A percentile compares a stretch with the other conserved stretches of the same genome.
phyloP scores from a whole-genome alignment of 2,329 filamentous ascomycete genomes.

The Blastomyces emzantsi region DNA sequence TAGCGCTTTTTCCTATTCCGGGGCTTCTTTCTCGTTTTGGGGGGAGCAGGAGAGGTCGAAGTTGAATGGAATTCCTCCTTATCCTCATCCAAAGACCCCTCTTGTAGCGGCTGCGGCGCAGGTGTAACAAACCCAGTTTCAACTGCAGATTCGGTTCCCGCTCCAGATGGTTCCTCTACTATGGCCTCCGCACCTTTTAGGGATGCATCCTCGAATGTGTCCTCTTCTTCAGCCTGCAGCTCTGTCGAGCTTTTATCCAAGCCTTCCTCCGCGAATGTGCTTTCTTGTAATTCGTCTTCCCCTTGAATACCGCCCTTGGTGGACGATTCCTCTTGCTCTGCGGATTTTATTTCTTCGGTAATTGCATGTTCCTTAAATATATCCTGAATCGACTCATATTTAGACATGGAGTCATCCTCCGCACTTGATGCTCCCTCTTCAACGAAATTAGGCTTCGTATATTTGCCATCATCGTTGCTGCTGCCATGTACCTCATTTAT shows the following conservation, averaged over 20 bases:
- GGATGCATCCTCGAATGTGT: background rate
- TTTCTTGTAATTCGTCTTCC: background rate
- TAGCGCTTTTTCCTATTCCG: background rate
- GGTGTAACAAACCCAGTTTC: background rate
- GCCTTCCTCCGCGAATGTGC: background rate
- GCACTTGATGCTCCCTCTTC: background rate
- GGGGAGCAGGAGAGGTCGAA: conserved; percentile 19
- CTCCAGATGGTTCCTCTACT: background rate
- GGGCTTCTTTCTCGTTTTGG: background rate
- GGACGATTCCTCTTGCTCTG: background rate
- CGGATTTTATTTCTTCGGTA: background rate
- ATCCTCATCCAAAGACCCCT: conserved; percentile 15
- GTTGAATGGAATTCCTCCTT: conserved; percentile 38
- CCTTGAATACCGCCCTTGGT: background rate
- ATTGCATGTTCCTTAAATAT: background rate
- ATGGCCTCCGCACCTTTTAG: background rate
- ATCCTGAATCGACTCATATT: background rate
- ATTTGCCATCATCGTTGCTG: conserved; percentile 43
- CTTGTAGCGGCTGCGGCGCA: background rate
- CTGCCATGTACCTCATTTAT: conserved; percentile 33
- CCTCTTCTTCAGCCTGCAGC: background rate
- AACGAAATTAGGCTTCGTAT: background rate
- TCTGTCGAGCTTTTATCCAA: background rate
- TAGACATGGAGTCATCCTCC: background rate
- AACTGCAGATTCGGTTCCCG: background rate